Percentiles rank a stretch among this genome's conserved stretches.
Conservation (phyloP, 768 basidiomycete species). For the Neoboletus magnificus region DNA sequence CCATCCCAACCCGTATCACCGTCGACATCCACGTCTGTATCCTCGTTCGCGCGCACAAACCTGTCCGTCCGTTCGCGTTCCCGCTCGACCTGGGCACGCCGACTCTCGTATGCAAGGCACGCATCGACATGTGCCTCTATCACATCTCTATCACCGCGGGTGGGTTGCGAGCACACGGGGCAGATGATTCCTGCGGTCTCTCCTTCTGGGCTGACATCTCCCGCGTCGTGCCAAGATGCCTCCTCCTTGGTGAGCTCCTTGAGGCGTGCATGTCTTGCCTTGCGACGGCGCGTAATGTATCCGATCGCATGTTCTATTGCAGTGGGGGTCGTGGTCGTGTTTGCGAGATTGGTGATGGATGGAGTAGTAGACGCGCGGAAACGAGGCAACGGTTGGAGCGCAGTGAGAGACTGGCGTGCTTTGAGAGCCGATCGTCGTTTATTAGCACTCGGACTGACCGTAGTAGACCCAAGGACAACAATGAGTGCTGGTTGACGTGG, state of each 20-base stretch:
- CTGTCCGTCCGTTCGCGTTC: conserved; percentile 23
- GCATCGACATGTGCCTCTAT: conserved; percentile 80
- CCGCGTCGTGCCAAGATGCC: conserved; percentile 32
- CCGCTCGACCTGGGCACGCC: conserved; percentile 36
- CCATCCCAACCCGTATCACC: conserved; percentile 41
- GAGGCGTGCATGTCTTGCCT: conserved; percentile 61
- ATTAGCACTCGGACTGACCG: conserved; percentile 15
- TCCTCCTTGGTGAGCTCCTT: conserved; percentile 67
- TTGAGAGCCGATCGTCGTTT: conserved; percentile 44
- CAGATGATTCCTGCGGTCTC: conserved; percentile 51
- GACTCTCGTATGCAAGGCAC: conserved; percentile 59
- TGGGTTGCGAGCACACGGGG: conserved; percentile 59
- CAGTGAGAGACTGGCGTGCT: conserved; percentile 39
- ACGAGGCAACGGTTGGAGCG: conserved; percentile 23
- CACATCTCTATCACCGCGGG: conserved; percentile 69
- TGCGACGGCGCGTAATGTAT: conserved; percentile 64
- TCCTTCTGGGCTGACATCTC: conserved; percentile 33
- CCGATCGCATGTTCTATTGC: conserved; percentile 54
- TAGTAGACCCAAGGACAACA: conserved; percentile 33
- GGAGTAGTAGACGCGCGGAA: conserved; percentile 21
- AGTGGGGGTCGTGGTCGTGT: conserved; percentile 23
- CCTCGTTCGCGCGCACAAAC: conserved; percentile 33
- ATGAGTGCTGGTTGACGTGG: conserved; percentile 23
- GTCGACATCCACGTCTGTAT: conserved; percentile 30
- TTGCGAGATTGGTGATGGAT: conserved; percentile 12